These are phyloP conservation scores for Pseudocercospora eumusae DNA, from an alignment of 2,329 filamentous ascomycete species.

Conservation along the genomic window DNA sequence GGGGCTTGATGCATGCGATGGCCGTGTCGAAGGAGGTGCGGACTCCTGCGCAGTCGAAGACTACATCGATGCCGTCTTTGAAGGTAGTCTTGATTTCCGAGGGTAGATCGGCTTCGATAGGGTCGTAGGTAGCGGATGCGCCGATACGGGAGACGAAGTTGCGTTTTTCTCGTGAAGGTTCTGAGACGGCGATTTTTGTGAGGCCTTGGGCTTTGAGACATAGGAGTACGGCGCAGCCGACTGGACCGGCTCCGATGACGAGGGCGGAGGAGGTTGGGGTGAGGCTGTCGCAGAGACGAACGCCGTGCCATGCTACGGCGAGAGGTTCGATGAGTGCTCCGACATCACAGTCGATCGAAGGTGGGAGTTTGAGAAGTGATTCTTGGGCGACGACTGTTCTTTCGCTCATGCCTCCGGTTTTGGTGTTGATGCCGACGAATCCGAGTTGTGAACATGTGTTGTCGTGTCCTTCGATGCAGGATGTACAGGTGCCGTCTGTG, in stretches of 20 bases:
- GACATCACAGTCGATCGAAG: constrained; percentile 17
- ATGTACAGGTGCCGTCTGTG: constrained; percentile 14
- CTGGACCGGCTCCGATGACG: constrained; percentile 17
- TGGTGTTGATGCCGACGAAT: constrained; percentile 17
- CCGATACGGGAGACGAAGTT: constrained; percentile 9
- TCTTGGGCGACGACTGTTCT: constrained; percentile 14
- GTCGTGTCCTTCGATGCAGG: constrained; percentile 13
- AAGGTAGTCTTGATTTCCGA: neutral
- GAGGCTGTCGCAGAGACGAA: neutral
- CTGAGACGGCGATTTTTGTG: constrained; percentile 16
- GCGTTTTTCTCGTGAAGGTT: constrained; percentile 9
- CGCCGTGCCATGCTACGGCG: constrained; percentile 17
- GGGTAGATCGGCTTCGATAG: constrained; percentile 4
- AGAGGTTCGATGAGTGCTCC: constrained; percentile 19
- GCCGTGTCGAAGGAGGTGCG: constrained; percentile 14
- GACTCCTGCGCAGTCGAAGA: constrained; percentile 19
- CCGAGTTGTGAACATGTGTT: constrained; percentile 13
- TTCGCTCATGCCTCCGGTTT: constrained; percentile 19
- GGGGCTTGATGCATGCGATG: constrained; percentile 8
- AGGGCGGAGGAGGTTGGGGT: constrained; percentile 8
- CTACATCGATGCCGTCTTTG: constrained; percentile 12
- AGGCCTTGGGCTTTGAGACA: constrained; percentile 15
- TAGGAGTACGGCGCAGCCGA: constrained; percentile 17
- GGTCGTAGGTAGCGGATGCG: constrained; percentile 4
- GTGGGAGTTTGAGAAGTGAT: constrained; percentile 14